Percentiles rank a stretch among this genome's conserved stretches.
Evolutionary conservation across 345 rosid genomes (phyloP).

Genomic region (Acer saccharum): DNA sequence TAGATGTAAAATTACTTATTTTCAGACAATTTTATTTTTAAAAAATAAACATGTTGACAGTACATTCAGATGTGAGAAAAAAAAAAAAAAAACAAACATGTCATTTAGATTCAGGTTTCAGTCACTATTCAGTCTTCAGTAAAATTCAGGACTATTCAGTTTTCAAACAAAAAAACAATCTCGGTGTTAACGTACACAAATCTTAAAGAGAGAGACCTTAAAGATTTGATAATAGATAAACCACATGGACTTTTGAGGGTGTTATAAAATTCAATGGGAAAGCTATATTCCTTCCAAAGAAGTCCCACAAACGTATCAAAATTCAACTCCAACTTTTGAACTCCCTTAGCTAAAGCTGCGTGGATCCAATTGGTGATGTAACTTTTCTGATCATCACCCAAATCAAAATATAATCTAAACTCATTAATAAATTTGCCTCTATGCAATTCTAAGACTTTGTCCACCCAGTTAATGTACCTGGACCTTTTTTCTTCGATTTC

Average conservation of each 20-base stretch:
- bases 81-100: no score
- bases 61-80: no score
- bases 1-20: no score
- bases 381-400: background rate
- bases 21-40: no score
- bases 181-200: background rate
- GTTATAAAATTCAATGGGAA: background rate
- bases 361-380: background rate
- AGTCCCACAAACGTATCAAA: background rate
- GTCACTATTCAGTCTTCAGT: no score
- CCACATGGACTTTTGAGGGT: background rate
- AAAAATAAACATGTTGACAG: no score
- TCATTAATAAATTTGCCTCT: background rate
- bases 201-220: background rate
- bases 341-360: background rate
- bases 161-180: background rate
- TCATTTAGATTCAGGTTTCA: no score
- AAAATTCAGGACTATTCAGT: no score
- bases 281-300: no score
- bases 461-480: background rate
- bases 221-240: background rate
- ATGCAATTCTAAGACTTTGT: background rate
- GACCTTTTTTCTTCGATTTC: background rate
- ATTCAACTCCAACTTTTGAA: slow-evolving; percentile 8
- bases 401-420: background rate